Evolutionary conservation across 1,284 basidiomycete species (phyloP), one percentile per base, ranked within the genome.

Genomic region (Cryptococcus floricola): DNA sequence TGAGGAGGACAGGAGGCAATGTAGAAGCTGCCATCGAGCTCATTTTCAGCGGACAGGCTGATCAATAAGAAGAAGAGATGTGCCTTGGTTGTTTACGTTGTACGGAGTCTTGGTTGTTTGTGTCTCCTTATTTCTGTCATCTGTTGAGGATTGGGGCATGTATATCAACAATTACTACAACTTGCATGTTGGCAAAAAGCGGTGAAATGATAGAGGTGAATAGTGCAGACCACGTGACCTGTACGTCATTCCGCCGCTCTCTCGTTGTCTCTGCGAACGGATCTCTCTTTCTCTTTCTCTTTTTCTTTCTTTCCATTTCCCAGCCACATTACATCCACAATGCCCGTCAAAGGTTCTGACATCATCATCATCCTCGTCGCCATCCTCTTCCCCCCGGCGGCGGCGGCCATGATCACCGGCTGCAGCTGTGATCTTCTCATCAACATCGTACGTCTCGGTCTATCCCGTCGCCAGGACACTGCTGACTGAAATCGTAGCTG

Each of bases 11-110:
- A 0, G 91, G 85, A 19, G 91, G 91, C 5, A 92, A 93, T 68
- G 89, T 95, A 31, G 84, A 93, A 71, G 83, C 86, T 27, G 91
- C 91, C 39, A 89, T 95, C 65, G 91, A 94, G 77, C 91, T 94
- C 70, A 91, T 95, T 63, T 81, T 95, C 58, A 77, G 81, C 46
- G 89, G 89, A 1, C 69, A 71, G 56, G 48, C 73, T n/a, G 71
- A 61, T 54, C 50, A 53, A 39, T 47, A 23, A 23, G 31, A 10
- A 34, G 31, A 23, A 23, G 23, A 23, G 2, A 23, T 23, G 7
- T 34, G 31, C 7, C 31, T 6, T 8, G 31, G 3, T 8, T 7
- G 10, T 8, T 34, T 3, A 34, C 31, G 31, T 34, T 34, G 31
- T 34, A 34, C 31, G 10, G 31, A 34, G 31, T 34, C 10, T 23